Evolutionary conservation across 2,329 filamentous ascomycete genomes (phyloP).

Genomic region (Fusarium vanettenii): DNA sequence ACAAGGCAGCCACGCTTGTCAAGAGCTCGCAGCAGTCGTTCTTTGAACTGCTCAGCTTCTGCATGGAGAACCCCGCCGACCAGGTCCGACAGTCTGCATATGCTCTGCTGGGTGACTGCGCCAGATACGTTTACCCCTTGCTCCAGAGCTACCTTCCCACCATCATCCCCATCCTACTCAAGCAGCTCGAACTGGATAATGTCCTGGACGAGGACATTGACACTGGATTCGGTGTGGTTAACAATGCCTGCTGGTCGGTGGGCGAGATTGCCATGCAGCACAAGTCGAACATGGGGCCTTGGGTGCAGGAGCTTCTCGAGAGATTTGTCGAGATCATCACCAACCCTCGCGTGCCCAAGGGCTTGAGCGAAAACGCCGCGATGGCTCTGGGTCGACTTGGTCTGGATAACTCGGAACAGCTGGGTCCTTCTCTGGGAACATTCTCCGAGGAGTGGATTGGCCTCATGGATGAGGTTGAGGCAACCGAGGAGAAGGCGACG

Average conservation of each 20-base stretch:
- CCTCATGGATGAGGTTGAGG: conserved; percentile 85
- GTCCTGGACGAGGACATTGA: conserved; percentile 85
- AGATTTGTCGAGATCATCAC: conserved; percentile 85
- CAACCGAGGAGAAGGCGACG: conserved; percentile 93
- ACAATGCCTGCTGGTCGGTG: conserved; percentile 97
- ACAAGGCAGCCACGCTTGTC: conserved; percentile 82
- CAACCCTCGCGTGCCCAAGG: conserved; percentile 86
- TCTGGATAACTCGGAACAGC: conserved; percentile 77
- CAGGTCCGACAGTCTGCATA: conserved; percentile 97
- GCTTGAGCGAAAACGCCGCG: conserved; percentile 92
- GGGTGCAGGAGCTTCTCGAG: conserved; percentile 80
- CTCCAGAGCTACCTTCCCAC: conserved; percentile 78
- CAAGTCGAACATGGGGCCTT: conserved; percentile 79
- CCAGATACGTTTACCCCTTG: conserved; percentile 89
- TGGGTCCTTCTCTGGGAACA: conserved; percentile 82
- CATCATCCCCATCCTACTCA: conserved; percentile 84
- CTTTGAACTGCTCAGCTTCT: conserved; percentile 90
- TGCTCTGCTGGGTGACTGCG: conserved; percentile 92
- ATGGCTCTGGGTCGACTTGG: conserved; percentile 92
- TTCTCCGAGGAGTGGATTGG: conserved; percentile 87
- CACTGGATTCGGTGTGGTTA: conserved; percentile 89
- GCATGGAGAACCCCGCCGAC: conserved; percentile 90
- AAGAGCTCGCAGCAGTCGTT: conserved; percentile 81
- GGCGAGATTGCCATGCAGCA: conserved; percentile 91
- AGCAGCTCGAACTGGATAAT: conserved; percentile 85